phyloP scores from a whole-genome alignment of 371 early-diverging fungal species.

The Saksenaea oblongispora region DNA sequence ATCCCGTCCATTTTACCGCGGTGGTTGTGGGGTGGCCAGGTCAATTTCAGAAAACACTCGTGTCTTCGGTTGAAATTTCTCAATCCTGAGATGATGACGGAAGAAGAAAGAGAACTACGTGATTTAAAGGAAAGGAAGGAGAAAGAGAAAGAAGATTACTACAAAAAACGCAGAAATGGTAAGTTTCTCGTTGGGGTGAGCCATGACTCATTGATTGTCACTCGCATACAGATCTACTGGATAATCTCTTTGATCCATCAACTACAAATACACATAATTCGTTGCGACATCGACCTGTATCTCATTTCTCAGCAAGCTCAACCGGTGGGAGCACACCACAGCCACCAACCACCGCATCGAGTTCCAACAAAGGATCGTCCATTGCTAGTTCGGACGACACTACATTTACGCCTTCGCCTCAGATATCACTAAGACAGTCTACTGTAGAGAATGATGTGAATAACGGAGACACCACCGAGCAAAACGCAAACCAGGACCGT shows the following conservation, averaged over 20 bases:
- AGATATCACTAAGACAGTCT: not conserved
- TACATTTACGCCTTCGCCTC: not conserved
- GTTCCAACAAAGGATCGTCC: constrained; percentile 12
- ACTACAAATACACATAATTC: not conserved
- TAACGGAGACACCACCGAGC: constrained; percentile 7
- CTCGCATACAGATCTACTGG: constrained; percentile 46
- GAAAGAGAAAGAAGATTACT: constrained; percentile 43
- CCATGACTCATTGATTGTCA: not conserved
- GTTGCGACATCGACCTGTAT: constrained; percentile 2
- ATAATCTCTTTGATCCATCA: constrained; percentile 42
- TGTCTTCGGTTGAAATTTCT: constrained; percentile 60
- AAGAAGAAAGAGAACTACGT: constrained; percentile 45
- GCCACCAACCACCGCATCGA: constrained; percentile 7
- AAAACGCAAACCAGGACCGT: constrained; percentile 24
- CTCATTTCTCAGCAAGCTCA: not conserved
- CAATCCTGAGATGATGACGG: constrained; percentile 54
- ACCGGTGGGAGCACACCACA: not conserved
- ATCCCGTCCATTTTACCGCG: constrained; percentile 65
- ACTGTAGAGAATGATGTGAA: not conserved
- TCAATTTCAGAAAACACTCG: constrained; percentile 60
- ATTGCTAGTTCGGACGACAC: constrained; percentile 13
- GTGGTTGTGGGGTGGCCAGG: constrained; percentile 84
- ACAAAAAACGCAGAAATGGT: constrained; percentile 48
- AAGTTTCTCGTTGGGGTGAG: not conserved
- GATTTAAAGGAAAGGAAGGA: constrained; percentile 44